Conservation (phyloP, 106 monocot species). For the Vanilla planifolia region DNA sequence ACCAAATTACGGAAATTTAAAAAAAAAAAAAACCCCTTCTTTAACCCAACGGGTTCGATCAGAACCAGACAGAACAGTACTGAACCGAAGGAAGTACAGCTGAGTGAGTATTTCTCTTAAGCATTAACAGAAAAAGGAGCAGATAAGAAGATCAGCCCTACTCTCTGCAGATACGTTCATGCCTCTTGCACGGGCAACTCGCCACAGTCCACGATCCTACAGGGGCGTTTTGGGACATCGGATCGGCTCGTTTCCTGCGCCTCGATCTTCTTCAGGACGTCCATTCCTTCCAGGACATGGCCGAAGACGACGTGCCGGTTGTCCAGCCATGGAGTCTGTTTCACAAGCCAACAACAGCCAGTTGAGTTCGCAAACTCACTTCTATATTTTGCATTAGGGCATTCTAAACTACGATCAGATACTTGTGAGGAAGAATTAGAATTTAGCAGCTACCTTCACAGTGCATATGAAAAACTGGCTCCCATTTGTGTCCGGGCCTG, state of each 20-base stretch:
- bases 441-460: conserved; percentile 39
- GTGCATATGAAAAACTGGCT: conserved; percentile 94
- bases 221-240: conserved; percentile 54
- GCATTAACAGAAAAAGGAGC: no score
- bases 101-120: no score
- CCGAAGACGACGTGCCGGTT: conserved; percentile 79
- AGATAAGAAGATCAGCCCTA: no score
- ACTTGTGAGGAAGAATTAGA: not conserved
- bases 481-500: conserved; percentile 72
- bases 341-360: not conserved
- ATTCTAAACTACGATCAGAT: not conserved
- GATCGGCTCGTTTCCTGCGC: conserved; percentile 73
- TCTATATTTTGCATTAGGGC: no score
- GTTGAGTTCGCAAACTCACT: no score
- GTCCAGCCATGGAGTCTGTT: conserved; percentile 89
- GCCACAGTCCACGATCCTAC: conserved; percentile 73
- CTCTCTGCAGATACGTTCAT: no score
- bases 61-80: no score
- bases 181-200: conserved; percentile 35
- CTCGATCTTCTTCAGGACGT: conserved; percentile 62
- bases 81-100: no score
- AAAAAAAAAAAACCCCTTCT: no score
- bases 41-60: no score
- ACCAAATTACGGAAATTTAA: no score
- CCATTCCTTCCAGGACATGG: conserved; percentile 79